Evolutionary conservation across 495 filamentous ascomycete species (phyloP).

Genomic region (Terfezia claveryi): DNA sequence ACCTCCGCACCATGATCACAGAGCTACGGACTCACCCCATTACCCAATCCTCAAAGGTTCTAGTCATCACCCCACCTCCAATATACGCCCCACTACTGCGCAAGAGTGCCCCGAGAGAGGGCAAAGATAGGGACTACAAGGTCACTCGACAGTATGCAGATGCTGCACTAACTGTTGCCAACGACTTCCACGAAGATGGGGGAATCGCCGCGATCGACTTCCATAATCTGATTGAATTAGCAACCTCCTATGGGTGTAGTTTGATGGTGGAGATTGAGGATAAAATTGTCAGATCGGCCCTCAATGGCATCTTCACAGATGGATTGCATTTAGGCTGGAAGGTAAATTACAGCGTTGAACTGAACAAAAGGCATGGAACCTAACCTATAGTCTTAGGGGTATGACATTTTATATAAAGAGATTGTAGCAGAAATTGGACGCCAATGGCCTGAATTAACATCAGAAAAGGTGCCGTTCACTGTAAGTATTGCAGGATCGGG

Average conservation of each 20-base stretch:
- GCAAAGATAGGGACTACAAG: neutral
- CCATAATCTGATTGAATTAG: neutral
- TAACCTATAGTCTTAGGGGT: neutral
- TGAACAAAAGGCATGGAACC: neutral
- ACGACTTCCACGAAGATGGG: neutral
- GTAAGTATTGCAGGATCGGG: neutral
- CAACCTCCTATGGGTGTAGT: neutral
- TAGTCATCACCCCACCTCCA: slow-evolving; percentile 2
- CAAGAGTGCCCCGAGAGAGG: neutral
- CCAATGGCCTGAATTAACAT: slow-evolving; percentile 1
- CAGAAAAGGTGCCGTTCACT: slow-evolving; percentile 1
- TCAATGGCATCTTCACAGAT: neutral
- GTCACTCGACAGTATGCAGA: slow-evolving; percentile 1
- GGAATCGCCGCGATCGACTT: neutral
- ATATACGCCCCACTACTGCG: neutral
- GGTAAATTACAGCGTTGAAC: neutral
- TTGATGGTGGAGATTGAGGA: neutral
- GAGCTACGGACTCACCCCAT: neutral
- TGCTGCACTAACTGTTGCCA: neutral
- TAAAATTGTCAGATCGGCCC: neutral
- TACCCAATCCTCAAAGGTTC: neutral
- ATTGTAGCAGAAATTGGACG: neutral
- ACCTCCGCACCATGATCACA: slow-evolving; percentile 1
- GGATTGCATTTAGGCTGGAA: slow-evolving; percentile 6
- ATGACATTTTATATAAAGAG: slow-evolving; percentile 1